Evolutionary conservation across 1,284 basidiomycete genomes (phyloP).

Genomic region (Boletus chippewaensis): DNA sequence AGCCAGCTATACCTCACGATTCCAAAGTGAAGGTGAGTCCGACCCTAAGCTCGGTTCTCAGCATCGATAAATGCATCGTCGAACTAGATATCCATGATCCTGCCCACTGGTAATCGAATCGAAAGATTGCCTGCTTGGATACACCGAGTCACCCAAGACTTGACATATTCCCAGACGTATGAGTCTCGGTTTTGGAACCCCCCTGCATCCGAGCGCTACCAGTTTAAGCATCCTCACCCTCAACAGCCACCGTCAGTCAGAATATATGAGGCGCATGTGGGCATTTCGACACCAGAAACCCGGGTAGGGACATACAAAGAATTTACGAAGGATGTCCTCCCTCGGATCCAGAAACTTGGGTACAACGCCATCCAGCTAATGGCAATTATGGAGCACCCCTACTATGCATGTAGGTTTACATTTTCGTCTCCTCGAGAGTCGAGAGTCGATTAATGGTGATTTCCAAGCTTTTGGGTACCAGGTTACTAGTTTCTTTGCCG

Average conservation of each 20-base stretch:
- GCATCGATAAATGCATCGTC: background rate
- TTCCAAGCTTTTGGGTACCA: constrained; percentile 90
- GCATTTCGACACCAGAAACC: constrained; percentile 86
- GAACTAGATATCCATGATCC: constrained; percentile 76
- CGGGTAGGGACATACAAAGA: constrained; percentile 94
- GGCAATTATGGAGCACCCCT: constrained; percentile 98
- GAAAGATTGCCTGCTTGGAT: constrained; percentile 95
- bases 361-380: constrained; percentile 98
- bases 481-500: constrained; percentile 97
- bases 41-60: background rate
- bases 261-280: constrained; percentile 98
- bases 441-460: constrained; percentile 10
- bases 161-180: constrained; percentile 85
- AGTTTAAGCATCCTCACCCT: constrained; percentile 77
- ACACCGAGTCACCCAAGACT: constrained; percentile 90
- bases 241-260: constrained; percentile 65
- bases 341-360: constrained; percentile 84
- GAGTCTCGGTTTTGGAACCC: constrained; percentile 99
- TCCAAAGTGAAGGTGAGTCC: constrained; percentile 79
- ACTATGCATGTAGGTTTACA: constrained; percentile 81
- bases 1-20: constrained; percentile 87
- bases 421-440: constrained; percentile 4
- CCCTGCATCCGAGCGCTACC: constrained; percentile 61
- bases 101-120: constrained; percentile 70
- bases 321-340: constrained; percentile 81